These are phyloP conservation scores for Cronartium quercuum DNA, from an alignment of 1,284 basidiomycete genomes.

Conservation along the genomic window DNA sequence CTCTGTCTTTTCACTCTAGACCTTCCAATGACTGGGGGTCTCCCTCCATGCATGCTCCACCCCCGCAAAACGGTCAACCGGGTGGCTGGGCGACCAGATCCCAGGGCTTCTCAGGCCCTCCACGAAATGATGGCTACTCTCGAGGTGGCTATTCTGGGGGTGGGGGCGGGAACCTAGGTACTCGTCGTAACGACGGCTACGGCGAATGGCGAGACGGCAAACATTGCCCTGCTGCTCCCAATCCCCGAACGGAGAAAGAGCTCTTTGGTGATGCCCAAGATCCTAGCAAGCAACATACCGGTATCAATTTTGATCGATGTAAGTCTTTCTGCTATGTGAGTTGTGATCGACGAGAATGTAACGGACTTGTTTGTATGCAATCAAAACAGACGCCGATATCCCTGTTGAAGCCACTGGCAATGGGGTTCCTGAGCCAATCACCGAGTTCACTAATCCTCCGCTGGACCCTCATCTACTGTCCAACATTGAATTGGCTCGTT, in stretches of 20 bases:
- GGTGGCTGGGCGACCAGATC: slow-evolving; percentile 37
- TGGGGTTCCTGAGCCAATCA: slow-evolving; percentile 88
- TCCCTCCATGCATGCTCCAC: slow-evolving; percentile 39
- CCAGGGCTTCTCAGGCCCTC: slow-evolving; percentile 13
- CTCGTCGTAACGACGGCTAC: slow-evolving; percentile 50
- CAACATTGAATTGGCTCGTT: slow-evolving; percentile 88
- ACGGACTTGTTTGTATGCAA: not conserved
- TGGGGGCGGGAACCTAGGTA: slow-evolving; percentile 40
- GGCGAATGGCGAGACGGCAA: slow-evolving; percentile 85
- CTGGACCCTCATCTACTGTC: slow-evolving; percentile 88
- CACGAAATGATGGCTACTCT: slow-evolving; percentile 24
- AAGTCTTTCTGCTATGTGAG: not conserved
- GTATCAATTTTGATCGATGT: slow-evolving; percentile 99
- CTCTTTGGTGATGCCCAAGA: slow-evolving; percentile 86
- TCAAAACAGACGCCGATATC: slow-evolving; percentile 78
- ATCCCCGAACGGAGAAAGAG: slow-evolving; percentile 85
- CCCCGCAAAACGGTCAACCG: slow-evolving; percentile 31
- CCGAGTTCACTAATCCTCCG: slow-evolving; percentile 77
- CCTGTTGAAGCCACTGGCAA: slow-evolving; percentile 96
- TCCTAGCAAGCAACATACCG: slow-evolving; percentile 69
- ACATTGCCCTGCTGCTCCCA: slow-evolving; percentile 73
- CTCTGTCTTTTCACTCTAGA: slow-evolving; percentile 1
- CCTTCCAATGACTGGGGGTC: slow-evolving; percentile 31
- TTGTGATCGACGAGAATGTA: not conserved
- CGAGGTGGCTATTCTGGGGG: slow-evolving; percentile 11